These are phyloP conservation scores for Physcomitrium patens DNA, from an alignment of 225 moss, liverwort and hornwort species.

Conservation along the genomic window DNA sequence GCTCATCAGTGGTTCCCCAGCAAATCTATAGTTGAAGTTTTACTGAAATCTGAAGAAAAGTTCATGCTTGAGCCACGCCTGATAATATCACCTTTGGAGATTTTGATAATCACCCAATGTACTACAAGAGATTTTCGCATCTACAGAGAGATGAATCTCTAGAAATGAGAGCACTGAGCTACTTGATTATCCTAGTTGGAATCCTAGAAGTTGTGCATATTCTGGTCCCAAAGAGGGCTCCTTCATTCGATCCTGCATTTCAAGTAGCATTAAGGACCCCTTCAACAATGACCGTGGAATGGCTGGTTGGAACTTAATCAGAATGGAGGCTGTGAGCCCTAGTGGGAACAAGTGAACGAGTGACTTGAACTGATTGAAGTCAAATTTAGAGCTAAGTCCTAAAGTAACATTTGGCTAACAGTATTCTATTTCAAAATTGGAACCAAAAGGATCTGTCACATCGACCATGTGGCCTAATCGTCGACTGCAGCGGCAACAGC, in stretches of 20 bases:
- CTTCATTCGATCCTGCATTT: constrained; percentile 17
- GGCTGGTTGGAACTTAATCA: background rate
- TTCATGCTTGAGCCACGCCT: constrained; percentile 38
- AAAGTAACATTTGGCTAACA: background rate
- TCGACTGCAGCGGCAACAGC: background rate
- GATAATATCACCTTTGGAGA: constrained; percentile 36
- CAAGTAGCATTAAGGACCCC: background rate
- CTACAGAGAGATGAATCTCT: constrained; percentile 23
- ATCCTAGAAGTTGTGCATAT: background rate
- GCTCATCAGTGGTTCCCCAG: constrained; percentile 22
- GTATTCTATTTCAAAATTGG: background rate
- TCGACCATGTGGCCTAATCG: background rate
- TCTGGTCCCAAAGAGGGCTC: background rate
- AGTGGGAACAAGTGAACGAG: too few relatives aligned
- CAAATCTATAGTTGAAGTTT: constrained; percentile 16
- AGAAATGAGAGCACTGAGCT: constrained; percentile 8
- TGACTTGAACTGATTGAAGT: background rate
- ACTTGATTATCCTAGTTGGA: background rate
- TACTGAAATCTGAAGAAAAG: constrained; percentile 22
- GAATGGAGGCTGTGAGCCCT: constrained; percentile 1
- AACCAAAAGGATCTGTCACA: background rate
- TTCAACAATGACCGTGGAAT: background rate
- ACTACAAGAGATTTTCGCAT: constrained; percentile 26
- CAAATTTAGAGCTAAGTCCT: background rate
- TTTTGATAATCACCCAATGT: constrained; percentile 28